Evolutionary conservation across 371 early-diverging fungal genomes (phyloP), one percentile per base, ranked within the genome.

Genomic region (Polyrhizophydium stewartii): DNA sequence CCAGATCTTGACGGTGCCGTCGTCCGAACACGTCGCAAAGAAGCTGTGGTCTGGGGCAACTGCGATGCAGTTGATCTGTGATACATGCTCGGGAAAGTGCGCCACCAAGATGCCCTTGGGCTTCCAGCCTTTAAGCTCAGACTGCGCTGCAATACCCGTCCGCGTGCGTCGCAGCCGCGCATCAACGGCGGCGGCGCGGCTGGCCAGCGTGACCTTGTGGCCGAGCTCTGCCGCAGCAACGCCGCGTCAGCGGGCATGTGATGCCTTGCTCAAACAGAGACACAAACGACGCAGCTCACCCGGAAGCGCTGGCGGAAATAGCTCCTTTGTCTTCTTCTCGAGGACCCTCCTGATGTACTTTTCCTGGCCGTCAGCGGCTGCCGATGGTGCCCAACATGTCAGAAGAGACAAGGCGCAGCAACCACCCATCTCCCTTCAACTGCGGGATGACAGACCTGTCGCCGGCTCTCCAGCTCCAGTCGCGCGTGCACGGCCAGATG

Each of bases 51-150:
- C 91, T 27, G 87, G 88, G 5, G 91, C 80, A 3, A 91, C 80
- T 2, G 76, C 79, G 1, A 94, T 65, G 49, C 87, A 84, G 58
- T 89, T 91, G 19, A 95, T 79, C 1, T 90, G 69, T 5, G 83
- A 92, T 25, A 83, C 85, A 71, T 96, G 97, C 60, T 95, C 95
- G 1, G 85, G 79, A 28, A 93, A 78, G 56, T 91, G 88, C 2
- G 91, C 91, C 5, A 94, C 85, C 32, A 94, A 35, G 1, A 56
- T 68, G 28, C 78, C 75, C 64, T 74, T 60, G 16, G 73, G 75
- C n/a, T 56, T 25, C 78, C 77, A 76, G 22, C 37, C 17, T 37
- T 62, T 66, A 2, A 63, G 47, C 43, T 75, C 70, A 13, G 28
- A 32, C 2, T 3, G 46, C 49, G 45, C 19, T 3, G 3, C 16